These are phyloP conservation scores for Penicillium hesseltinei DNA, from an alignment of 2,329 filamentous ascomycete genomes.

Conservation along the genomic window DNA sequence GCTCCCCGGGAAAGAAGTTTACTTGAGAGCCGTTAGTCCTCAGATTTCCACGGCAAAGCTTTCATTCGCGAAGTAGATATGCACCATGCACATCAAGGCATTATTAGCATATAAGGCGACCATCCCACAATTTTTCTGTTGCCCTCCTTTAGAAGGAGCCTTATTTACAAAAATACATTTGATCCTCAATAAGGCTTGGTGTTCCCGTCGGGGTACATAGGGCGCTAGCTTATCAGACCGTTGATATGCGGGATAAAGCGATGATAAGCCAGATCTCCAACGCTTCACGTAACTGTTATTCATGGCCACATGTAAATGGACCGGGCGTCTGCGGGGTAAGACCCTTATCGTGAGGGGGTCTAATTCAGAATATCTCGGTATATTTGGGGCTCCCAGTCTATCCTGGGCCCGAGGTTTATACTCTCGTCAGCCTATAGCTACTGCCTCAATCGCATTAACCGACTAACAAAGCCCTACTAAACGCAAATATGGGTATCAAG, in stretches of 20 bases:
- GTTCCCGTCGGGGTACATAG: background rate
- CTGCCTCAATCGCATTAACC: background rate
- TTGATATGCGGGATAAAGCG: slow-evolving; percentile 15
- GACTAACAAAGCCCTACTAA: background rate
- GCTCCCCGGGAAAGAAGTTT: slow-evolving; percentile 42
- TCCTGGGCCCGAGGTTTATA: background rate
- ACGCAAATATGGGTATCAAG: slow-evolving; percentile 36
- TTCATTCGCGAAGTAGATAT: background rate
- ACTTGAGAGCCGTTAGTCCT: slow-evolving; percentile 16
- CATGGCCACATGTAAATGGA: background rate
- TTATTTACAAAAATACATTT: background rate
- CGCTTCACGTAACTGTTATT: background rate
- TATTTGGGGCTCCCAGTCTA: background rate
- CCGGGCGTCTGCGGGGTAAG: slow-evolving; percentile 2
- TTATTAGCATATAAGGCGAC: background rate
- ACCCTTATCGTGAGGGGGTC: slow-evolving; percentile 5
- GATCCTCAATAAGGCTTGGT: background rate
- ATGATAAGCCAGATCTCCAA: slow-evolving; percentile 7
- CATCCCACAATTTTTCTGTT: background rate
- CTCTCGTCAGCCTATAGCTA: background rate
- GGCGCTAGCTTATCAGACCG: slow-evolving; percentile 8
- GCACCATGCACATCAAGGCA: background rate
- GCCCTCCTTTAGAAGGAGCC: background rate
- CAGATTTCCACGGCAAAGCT: background rate
- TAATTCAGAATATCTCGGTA: background rate